Evolutionary conservation across 2,329 filamentous ascomycete genomes (phyloP), one percentile per base, ranked within the genome.

Genomic region (Hyphodiscus sp.): DNA sequence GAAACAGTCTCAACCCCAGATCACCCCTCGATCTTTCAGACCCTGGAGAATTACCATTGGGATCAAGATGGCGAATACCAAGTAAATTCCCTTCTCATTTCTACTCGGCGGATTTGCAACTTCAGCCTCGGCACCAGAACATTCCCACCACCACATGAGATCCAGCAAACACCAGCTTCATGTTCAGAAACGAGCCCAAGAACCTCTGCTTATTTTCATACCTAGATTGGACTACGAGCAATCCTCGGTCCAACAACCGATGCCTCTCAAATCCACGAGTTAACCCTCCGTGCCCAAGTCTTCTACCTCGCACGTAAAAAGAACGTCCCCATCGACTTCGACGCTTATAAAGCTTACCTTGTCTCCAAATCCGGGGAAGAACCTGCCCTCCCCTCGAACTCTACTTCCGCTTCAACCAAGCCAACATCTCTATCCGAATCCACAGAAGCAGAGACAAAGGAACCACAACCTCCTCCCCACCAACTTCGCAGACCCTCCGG

Each of bases 41-140:
- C 83, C 57, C 79, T 89, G 49, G 82, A 87, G 62, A 70, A 71
- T 20, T 89, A 89, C 64, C 76, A 79, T 18, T 90, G 86, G 86
- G 76, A 76, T 55, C 77, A 78, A 57, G 86, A 90, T 69, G 74
- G 76, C 49, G 80, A 82, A 58, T 90, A 89, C 64, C 82, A 87
- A 71, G 82, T 82, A 65, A 46, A 62, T 57, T 41, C 45, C 8
- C 5, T 18, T 44, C 42, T 44, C 42, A 44, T 41, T 29, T 42
- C 46, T 41, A 18, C 23, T 49, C 33, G 13, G 42, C 20, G 42
- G n/a, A 4, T 26, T 26, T 26, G 23, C 23, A 26, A 26, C n/a
- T 44, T 53, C 55, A 60, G 57, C 58, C 57, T 64, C 57, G 57
- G 57, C 18, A 45, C 41, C 16, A n/a, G 20, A 30, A 23, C 19